Conservation (phyloP, 177 flowering plant genomes). For the Telopea speciosissima region DNA sequence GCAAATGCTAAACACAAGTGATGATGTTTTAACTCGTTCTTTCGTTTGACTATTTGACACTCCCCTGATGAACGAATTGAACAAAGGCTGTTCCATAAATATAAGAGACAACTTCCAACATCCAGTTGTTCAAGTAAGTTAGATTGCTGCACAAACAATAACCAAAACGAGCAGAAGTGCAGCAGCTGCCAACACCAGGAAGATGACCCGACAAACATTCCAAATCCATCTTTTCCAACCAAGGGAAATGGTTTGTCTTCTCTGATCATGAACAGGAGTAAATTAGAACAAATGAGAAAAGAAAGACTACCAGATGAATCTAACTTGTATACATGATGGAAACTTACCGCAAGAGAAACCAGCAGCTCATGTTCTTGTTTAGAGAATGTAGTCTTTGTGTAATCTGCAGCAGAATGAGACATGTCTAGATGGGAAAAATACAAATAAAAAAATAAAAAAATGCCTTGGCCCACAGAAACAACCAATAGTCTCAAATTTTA, state of each 20-base stretch:
- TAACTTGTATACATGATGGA: neutral
- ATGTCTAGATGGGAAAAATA: neutral
- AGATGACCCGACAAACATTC: conserved; percentile 12
- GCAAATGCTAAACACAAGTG: neutral
- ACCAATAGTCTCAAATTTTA: neutral
- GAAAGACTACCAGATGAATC: neutral
- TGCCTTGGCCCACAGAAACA: neutral
- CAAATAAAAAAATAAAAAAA: neutral
- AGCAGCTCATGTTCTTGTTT: conserved; percentile 17
- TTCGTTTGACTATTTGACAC: neutral
- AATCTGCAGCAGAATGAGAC: conserved; percentile 15
- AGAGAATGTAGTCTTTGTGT: neutral
- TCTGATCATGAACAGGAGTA: conserved; percentile 7
- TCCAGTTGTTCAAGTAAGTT: neutral
- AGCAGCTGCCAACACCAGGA: conserved; percentile 11
- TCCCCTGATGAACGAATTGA: neutral
- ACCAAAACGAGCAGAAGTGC: conserved; percentile 14
- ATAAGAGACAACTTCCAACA: neutral
- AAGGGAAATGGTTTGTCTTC: neutral
- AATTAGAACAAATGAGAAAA: neutral
- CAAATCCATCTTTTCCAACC: conserved; percentile 4
- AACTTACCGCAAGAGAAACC: conserved; percentile 21
- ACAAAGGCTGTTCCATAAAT: neutral
- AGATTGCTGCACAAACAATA: conserved; percentile 17
- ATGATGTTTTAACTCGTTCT: neutral